Base-by-base conservation (phyloP, 2,329 filamentous ascomycete genomes). In the Colletotrichum sp. region DNA sequence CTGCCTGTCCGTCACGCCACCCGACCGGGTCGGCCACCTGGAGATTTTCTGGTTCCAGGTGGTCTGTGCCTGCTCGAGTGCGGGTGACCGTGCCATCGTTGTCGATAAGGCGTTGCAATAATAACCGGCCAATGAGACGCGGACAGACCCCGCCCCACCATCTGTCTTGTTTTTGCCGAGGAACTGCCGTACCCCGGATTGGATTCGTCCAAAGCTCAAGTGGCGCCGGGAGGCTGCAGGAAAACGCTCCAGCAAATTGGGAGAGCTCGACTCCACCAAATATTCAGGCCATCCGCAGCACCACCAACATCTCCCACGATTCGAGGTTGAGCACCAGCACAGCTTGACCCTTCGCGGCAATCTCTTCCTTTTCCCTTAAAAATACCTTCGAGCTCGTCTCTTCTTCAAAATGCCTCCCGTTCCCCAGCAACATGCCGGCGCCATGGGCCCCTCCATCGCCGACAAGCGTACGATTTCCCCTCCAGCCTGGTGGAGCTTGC, bases 361-460 rank as follows among this genome's bases (percentile, higher is more conserved):
- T 8, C 8, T 9, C 12, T 32, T 61, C 25, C 6, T 12, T 8
- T 30, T 61, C 25, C 9, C 22, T 25, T 29, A 6, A 36, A 3
- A 19, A 16, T 12, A 32, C n/a, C 6, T 6, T n/a, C 15, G 5
- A 36, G 4, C 13, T 36, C 44, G 3, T 13, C 19, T 49, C 44
- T 49, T 49, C 6, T n/a, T 44, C 39, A 32, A 4, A 16, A 62
- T 62, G 59, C 59, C 59, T 62, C 59, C 59, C 29, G 59, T 87
- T 75, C 82, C 86, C 63, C 81, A 83, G 44, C 82, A 86, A 39
- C 82, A 83, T 67, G 79, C 78, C 57, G 83, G 83, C 57, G 77
- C 75, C 85, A 85, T 82, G 85, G 89, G 88, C 79, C 89, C 87
- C 34, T 90, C 89, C 61, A 89, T 86, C 75, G 82, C 89, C 77